Evolutionary conservation across 2,329 filamentous ascomycete species (phyloP).

Genomic region (Neodidymelliopsis sp.): DNA sequence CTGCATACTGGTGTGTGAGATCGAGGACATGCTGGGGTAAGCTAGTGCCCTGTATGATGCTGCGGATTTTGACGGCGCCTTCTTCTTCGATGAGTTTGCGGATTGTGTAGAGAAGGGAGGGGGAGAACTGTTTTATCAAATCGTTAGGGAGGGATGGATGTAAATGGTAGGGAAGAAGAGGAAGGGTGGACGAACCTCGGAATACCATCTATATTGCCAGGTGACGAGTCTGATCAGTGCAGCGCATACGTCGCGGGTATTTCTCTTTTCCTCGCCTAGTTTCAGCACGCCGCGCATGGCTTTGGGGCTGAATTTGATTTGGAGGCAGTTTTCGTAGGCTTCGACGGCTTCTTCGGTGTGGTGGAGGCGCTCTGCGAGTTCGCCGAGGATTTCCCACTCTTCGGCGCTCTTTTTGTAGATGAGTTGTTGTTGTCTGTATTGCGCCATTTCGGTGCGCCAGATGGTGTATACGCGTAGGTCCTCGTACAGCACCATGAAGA

Average conservation of each 20-base stretch:
- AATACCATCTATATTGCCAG: slow-evolving; percentile 99
- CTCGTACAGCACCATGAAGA: slow-evolving; percentile 99
- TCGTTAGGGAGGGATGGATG: slow-evolving; percentile 5
- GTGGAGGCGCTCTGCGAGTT: slow-evolving; percentile 89
- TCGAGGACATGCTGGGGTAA: slow-evolving; percentile 92
- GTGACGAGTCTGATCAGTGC: slow-evolving; percentile 91
- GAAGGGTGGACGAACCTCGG: slow-evolving; percentile 66
- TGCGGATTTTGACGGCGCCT: slow-evolving; percentile 94
- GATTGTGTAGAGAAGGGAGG: slow-evolving; percentile 84
- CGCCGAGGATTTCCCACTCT: slow-evolving; percentile 97
- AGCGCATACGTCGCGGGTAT: slow-evolving; percentile 80
- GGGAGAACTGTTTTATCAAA: slow-evolving; percentile 75
- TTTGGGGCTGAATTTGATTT: slow-evolving; percentile 90
- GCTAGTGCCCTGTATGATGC: slow-evolving; percentile 95
- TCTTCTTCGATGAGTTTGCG: slow-evolving; percentile 96
- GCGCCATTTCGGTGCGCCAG: slow-evolving; percentile 97
- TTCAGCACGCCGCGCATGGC: slow-evolving; percentile 85
- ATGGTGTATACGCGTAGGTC: slow-evolving; percentile 98
- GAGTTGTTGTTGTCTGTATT: slow-evolving; percentile 90
- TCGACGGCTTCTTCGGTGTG: slow-evolving; percentile 91
- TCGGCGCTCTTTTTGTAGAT: slow-evolving; percentile 97
- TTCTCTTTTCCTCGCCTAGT: slow-evolving; percentile 78
- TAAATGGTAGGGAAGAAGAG: not conserved
- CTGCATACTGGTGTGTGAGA: slow-evolving; percentile 94
- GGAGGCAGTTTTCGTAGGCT: slow-evolving; percentile 87